These are phyloP conservation scores for Lotmaria passim DNA, from an alignment of 208 protist genomes.

Conservation along the genomic window DNA sequence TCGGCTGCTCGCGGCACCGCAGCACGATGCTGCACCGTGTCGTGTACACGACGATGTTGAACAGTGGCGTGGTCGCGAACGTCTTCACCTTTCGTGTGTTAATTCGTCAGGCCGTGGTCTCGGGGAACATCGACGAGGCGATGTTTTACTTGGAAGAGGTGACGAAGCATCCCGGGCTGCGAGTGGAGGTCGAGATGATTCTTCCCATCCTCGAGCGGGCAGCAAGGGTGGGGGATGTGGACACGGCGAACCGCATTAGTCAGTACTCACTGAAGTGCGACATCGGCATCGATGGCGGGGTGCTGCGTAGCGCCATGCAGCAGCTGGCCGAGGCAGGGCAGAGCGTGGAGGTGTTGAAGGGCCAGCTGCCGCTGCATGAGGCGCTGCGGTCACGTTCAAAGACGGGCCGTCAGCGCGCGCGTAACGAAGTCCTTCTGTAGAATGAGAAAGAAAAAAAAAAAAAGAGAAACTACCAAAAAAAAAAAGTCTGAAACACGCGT, in stretches of 20 bases:
- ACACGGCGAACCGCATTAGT: slow-evolving; percentile 75
- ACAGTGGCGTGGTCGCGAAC: slow-evolving; percentile 70
- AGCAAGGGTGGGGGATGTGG: slow-evolving; percentile 74
- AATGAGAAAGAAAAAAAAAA: slow-evolving; percentile 1
- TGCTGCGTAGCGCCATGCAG: slow-evolving; percentile 70
- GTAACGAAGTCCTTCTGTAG: slow-evolving; percentile 59
- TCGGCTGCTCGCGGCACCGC: slow-evolving; percentile 44
- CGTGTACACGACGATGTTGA: slow-evolving; percentile 66
- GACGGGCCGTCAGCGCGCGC: slow-evolving; percentile 67
- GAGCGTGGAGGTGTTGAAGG: slow-evolving; percentile 70
- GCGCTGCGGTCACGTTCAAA: slow-evolving; percentile 81
- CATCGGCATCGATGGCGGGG: slow-evolving; percentile 77
- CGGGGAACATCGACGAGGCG: slow-evolving; percentile 83
- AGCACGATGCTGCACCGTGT: slow-evolving; percentile 66
- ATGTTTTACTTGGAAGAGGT: slow-evolving; percentile 77
- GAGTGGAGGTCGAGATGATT: slow-evolving; percentile 91
- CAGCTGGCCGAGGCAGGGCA: slow-evolving; percentile 74
- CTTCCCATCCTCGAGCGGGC: slow-evolving; percentile 83
- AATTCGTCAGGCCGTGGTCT: slow-evolving; percentile 79
- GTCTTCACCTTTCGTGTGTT: slow-evolving; percentile 76
- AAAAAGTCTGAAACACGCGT: too few species aligned
- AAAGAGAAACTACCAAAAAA: slow-evolving; percentile 5
- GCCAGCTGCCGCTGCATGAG: slow-evolving; percentile 81
- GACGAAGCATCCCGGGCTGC: slow-evolving; percentile 55
- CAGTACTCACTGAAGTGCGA: slow-evolving; percentile 85